Evolutionary conservation across 1,284 basidiomycete genomes (phyloP), one percentile per base, ranked within the genome.

Genomic region (Boletus sp.): DNA sequence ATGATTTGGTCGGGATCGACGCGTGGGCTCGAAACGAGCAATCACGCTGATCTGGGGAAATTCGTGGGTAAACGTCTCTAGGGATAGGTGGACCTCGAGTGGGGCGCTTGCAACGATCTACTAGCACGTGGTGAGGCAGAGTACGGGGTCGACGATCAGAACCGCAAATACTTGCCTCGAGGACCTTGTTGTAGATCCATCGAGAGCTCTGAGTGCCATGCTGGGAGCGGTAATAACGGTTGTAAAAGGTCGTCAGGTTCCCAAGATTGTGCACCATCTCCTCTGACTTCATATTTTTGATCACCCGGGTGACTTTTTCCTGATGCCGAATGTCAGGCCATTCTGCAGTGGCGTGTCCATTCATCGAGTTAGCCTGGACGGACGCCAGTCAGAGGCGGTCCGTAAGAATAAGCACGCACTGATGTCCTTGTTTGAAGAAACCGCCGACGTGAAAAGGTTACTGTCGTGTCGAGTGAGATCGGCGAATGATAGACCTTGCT

Each of bases 31-130:
- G 54, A 79, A 70, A n/a, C 67, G 67, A 2, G 67, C 72, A 35
- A 82, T 72, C 58, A 83, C 72, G 30, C 70, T 75, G 56, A 72
- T 74, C 62, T 82, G 80, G 1, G 73, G 73, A 75, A 81, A 82
- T 1, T 71, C 56, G 57, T 83, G 80, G 22, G 69, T 57, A 61
- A 82, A 81, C 2, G 50, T 53, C 35, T 52, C 57, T 10, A 65
- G 32, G 8, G 61, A 60, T 2, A 56, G 12, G 13, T 36, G 49
- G 5, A 56, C 45, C 7, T 34, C 16, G 2, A 36, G 39, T 2
- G 61, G 57, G 8, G 50, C 46, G 5, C 37, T 34, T 22, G 50
- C 33, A 12, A 57, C n/a, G 25, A 61, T 61, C 59, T 55, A 30
- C 55, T 49, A 32, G 4, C 12, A 16, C 9, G 29, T 14, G 17